These are phyloP conservation scores for Abelmoschus esculentus DNA, from an alignment of 345 rosid genomes.

Conservation along the genomic window DNA sequence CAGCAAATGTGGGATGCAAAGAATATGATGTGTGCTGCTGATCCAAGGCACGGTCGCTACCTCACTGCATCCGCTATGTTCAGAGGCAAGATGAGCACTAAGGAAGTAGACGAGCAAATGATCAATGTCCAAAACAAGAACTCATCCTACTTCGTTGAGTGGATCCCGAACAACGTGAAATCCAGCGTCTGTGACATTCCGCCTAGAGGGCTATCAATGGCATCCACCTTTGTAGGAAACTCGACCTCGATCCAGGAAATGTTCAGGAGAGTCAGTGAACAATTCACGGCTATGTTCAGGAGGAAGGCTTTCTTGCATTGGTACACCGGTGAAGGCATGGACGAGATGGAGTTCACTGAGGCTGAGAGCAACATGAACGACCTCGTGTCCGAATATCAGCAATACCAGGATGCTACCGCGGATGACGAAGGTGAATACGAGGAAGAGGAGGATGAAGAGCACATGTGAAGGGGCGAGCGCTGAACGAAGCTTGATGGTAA, in stretches of 20 bases:
- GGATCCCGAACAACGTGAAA: slow-evolving; percentile 29
- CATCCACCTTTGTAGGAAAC: slow-evolving; percentile 25
- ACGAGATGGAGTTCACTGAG: slow-evolving; percentile 4
- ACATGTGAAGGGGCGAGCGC: neutral
- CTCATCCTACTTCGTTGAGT: slow-evolving; percentile 20
- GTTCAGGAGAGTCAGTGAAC: slow-evolving; percentile 17
- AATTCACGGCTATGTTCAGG: too few relatives aligned
- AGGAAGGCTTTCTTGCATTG: slow-evolving; percentile 7
- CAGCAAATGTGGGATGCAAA: too few relatives aligned
- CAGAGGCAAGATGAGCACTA: slow-evolving; percentile 21
- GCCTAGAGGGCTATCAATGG: slow-evolving; percentile 26
- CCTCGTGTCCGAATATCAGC: slow-evolving; percentile 26
- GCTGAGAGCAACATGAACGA: slow-evolving; percentile 25
- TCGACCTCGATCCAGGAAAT: slow-evolving; percentile 17
- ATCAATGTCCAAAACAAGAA: slow-evolving; percentile 20
- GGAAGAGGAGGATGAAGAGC: slow-evolving; percentile 13
- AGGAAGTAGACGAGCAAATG: slow-evolving; percentile 19
- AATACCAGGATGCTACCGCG: slow-evolving; percentile 27
- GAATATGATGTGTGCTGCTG: too few relatives aligned
- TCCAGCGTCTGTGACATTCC: slow-evolving; percentile 33
- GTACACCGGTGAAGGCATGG: slow-evolving; percentile 6
- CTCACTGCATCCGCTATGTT: too few relatives aligned
- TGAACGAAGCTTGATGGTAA: neutral
- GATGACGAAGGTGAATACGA: slow-evolving; percentile 16
- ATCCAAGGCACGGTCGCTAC: too few relatives aligned